Base-by-base conservation (phyloP, 352 stramenopile species). In the Phytopythium sindhum region DNA sequence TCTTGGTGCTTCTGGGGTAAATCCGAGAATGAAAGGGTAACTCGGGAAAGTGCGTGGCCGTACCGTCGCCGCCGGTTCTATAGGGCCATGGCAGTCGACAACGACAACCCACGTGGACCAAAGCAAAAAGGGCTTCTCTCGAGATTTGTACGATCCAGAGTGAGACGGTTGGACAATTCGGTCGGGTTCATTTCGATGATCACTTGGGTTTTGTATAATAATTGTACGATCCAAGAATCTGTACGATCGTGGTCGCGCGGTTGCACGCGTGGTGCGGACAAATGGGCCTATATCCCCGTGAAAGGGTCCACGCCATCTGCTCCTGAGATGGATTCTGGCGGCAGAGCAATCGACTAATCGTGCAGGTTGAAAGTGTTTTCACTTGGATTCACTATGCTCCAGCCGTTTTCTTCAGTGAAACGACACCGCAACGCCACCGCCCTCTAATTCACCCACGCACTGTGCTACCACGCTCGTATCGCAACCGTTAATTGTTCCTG, bases 21-120 rank as follows among this genome's bases (percentile, higher is more conserved):
- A 91, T 89, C 68, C 65, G 74, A 56, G 66, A 93, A 86, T 93
- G 81, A 77, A 47, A 12, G 15, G 17, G 19, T 7, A 48, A 48
- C 17, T 23, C 17, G 21, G 15, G 44, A 15, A 17, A 7, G 21
- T 17, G n/a, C n/a, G n/a, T n/a, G n/a, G n/a, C n/a, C n/a, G 44
- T 51, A 44, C n/a, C 14, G 56, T 39, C 39, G 23, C 9, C 28
- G 44, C 44, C 9, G n/a, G n/a, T 28, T 15, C n/a, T 51, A 51
- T 56, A 37, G 26, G 50, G 12, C 50, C 26, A 35, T 41, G 35
- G 35, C 47, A 39, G 1, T 4, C 17, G 15, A 15, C 14, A 56
- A 56, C 29, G 12, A 54, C 24, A 55, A 63, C 41, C 28, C 52
- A 44, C 12, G 7, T 31, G n/a, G n/a, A n/a, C n/a, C n/a, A n/a